These are phyloP conservation scores for Tephrocybe sp. DNA, from an alignment of 768 basidiomycete species.

Conservation along the genomic window DNA sequence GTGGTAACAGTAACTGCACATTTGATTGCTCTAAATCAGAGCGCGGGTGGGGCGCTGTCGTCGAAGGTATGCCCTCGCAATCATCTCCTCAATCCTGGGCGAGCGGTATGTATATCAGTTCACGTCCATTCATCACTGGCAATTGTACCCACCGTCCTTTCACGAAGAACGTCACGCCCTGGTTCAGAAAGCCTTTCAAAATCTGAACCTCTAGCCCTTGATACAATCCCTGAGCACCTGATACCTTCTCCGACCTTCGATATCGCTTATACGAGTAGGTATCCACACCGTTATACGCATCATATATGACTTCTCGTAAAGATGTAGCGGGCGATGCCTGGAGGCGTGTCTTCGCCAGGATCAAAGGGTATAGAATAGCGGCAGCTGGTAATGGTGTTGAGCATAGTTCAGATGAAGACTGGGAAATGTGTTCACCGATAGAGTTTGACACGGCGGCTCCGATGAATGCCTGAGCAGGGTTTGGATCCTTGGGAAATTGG, in stretches of 20 bases:
- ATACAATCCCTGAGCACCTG: slow-evolving; percentile 42
- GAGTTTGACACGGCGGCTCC: slow-evolving; percentile 56
- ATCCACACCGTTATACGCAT: slow-evolving; percentile 31
- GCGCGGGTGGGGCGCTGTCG: not conserved
- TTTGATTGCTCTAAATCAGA: not conserved
- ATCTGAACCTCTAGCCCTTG: slow-evolving; percentile 52
- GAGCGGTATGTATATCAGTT: too few relatives aligned
- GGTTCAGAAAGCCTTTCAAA: slow-evolving; percentile 43
- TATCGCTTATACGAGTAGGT: slow-evolving; percentile 2
- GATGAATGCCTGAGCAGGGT: slow-evolving; percentile 48
- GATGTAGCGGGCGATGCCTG: slow-evolving; percentile 43
- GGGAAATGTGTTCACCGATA: slow-evolving; percentile 29
- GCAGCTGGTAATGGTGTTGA: slow-evolving; percentile 29
- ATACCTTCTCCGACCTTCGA: slow-evolving; percentile 13
- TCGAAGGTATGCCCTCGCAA: slow-evolving; percentile 19
- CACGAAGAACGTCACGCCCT: slow-evolving; percentile 56
- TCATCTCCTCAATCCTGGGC: slow-evolving; percentile 22
- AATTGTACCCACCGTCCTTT: slow-evolving; percentile 34
- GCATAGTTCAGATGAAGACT: not conserved
- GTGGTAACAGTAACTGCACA: too few relatives aligned
- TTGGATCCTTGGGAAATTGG: slow-evolving; percentile 25
- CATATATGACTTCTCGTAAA: slow-evolving; percentile 27
- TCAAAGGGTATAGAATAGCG: slow-evolving; percentile 51
- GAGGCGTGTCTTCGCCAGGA: slow-evolving; percentile 56
- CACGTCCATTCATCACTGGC: not conserved